Conservation (phyloP, 805 yeast genomes). For the Yarrowia phangngaensis region DNA sequence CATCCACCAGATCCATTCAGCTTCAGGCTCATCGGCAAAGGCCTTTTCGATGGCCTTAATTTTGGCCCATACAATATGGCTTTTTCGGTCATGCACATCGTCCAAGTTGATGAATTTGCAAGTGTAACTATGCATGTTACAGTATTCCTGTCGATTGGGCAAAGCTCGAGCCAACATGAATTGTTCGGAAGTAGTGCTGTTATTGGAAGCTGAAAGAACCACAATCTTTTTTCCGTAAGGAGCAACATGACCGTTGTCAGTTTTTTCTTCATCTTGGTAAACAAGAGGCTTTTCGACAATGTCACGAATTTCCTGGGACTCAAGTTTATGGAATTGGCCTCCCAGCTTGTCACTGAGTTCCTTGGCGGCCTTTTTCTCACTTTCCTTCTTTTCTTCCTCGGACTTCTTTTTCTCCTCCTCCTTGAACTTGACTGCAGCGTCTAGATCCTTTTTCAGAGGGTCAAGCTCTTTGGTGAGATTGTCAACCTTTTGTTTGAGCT, state of each 20-base stretch:
- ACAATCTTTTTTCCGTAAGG: conserved; percentile 28
- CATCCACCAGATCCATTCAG: conserved; percentile 44
- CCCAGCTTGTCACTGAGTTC: conserved; percentile 3
- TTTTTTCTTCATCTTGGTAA: conserved; percentile 3
- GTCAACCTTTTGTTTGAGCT: conserved; percentile 15
- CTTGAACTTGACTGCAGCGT: conserved; percentile 9
- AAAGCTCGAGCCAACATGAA: conserved; percentile 28
- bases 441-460: conserved; percentile 14
- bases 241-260: conserved; percentile 11
- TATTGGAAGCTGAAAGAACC: conserved; percentile 34
- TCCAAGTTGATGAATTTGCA: conserved; percentile 36
- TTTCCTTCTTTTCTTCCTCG: conserved; percentile 4
- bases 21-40: conserved; percentile 37
- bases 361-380: conserved; percentile 14
- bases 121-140: conserved; percentile 38
- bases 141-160: conserved; percentile 38
- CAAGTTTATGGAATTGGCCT: conserved; percentile 12
- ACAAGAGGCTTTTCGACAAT: conserved; percentile 22
- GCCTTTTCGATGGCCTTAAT: conserved; percentile 38
- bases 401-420: conserved; percentile 4
- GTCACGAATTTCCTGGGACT: neutral
- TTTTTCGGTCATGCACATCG: conserved; percentile 29
- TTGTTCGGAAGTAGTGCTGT: conserved; percentile 30
- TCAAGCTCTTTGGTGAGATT: conserved; percentile 5
- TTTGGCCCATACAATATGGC: conserved; percentile 39